Percentiles rank a stretch among this genome's conserved stretches.
phyloP scores from a whole-genome alignment of 2,329 filamentous ascomycete genomes.

The Tolypocladium capitatum region DNA sequence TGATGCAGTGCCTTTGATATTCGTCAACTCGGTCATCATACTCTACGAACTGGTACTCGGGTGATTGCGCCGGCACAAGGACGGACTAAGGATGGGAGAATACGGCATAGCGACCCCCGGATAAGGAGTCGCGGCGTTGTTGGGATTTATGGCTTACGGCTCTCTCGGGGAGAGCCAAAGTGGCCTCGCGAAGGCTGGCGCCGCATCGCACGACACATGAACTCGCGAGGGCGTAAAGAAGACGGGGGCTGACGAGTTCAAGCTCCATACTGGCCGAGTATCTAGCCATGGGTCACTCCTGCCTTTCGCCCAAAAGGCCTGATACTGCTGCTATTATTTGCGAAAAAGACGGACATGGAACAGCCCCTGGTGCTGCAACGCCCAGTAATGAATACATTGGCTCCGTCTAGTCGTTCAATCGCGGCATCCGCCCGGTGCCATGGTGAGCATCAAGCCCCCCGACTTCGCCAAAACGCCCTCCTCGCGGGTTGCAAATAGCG shows the following conservation, averaged over 20 bases:
- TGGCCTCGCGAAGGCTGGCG: not conserved
- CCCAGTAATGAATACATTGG: not conserved
- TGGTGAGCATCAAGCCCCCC: not conserved
- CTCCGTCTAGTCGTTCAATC: not conserved
- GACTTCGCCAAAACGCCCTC: not conserved
- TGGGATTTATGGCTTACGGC: not conserved
- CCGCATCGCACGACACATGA: not conserved
- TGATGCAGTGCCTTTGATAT: constrained; percentile 63
- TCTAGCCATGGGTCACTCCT: not conserved
- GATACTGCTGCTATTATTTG: not conserved
- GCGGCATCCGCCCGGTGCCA: not conserved
- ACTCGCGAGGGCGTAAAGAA: not conserved
- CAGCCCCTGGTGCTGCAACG: not conserved
- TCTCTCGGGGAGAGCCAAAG: not conserved
- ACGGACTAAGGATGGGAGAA: not conserved
- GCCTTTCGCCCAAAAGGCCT: not conserved
- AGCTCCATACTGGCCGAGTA: not conserved
- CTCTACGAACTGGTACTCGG: constrained; percentile 68
- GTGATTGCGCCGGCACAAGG: constrained; percentile 23
- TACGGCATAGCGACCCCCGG: not conserved
- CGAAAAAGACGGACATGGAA: not conserved
- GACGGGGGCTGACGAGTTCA: not conserved
- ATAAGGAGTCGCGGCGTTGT: not conserved
- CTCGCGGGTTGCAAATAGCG: not conserved
- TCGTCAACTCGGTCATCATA: constrained; percentile 71